Percentiles rank a stretch among this genome's conserved stretches.
Conservation (phyloP, 2,329 filamentous ascomycete genomes). For the Epichloe bromicola region DNA sequence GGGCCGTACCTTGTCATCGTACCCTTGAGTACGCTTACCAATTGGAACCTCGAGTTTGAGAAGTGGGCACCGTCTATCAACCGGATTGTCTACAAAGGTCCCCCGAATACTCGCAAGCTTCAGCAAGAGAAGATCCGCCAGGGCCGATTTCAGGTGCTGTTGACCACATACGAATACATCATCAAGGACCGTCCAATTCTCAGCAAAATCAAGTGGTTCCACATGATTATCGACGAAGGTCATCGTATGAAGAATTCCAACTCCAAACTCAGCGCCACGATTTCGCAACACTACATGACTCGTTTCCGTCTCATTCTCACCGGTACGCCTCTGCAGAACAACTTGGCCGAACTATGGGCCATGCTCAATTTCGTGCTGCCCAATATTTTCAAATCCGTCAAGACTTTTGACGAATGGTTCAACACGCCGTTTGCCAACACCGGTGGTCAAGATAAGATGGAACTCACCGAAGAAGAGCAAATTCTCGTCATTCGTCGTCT, state of each 20-base stretch:
- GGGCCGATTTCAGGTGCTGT: slow-evolving; percentile 86
- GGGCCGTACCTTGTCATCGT: slow-evolving; percentile 96
- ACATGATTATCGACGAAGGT: slow-evolving; percentile 99
- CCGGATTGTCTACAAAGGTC: slow-evolving; percentile 93
- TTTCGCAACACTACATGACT: slow-evolving; percentile 89
- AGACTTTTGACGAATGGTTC: slow-evolving; percentile 99
- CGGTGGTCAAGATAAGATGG: slow-evolving; percentile 96
- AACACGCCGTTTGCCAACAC: slow-evolving; percentile 99
- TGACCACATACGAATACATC: slow-evolving; percentile 98
- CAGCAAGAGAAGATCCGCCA: slow-evolving; percentile 91
- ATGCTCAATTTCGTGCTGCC: slow-evolving; percentile 97
- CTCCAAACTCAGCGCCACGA: slow-evolving; percentile 89
- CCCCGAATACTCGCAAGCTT: slow-evolving; percentile 79
- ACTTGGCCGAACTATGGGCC: slow-evolving; percentile 89
- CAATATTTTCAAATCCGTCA: slow-evolving; percentile 98
- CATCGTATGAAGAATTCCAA: slow-evolving; percentile 99
- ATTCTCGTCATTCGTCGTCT: slow-evolving; percentile 95
- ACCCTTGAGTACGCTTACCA: slow-evolving; percentile 89
- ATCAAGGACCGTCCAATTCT: slow-evolving; percentile 95
- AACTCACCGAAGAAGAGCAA: slow-evolving; percentile 98
- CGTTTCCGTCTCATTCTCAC: slow-evolving; percentile 94
- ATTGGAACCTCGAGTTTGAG: slow-evolving; percentile 98
- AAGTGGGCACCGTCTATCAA: slow-evolving; percentile 88
- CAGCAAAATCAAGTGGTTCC: slow-evolving; percentile 98
- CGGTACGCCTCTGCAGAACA: slow-evolving; percentile 94